Base-by-base conservation (phyloP, 1,139 yeast genomes). In the Pichia sp. region DNA sequence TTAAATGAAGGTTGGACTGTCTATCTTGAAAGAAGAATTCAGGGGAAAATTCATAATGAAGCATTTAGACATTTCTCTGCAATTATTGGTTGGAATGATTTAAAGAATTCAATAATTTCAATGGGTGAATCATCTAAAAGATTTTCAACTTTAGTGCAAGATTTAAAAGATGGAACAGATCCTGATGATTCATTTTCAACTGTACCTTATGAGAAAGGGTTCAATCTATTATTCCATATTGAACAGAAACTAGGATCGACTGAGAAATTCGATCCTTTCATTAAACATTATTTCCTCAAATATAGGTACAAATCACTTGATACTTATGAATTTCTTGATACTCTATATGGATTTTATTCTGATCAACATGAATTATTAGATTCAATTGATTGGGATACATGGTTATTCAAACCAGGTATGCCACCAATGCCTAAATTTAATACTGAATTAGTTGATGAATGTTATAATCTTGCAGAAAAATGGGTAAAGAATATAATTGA, bases 1-100 rank as follows among this genome's bases (percentile, higher is more conserved):
- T 71, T 88, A 50, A 88, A 88, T 59, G 96, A 88, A 66, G 96
- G 96, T 32, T 86, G 96, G 96, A 85, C 96, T 14, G 96, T 88
- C 22, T 88, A 86, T 59, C 63, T 88, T 31, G 96, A 88, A 62
- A 75, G 96, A 60, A 71, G 95, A 54, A 88, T 88, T 47, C 67
- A 79, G 34, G 95, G 84, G 25, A 75, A 72, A 6, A 62, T 85
- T 26, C 84, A 84, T 55, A 95, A 95, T 32, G 91, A 83, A 53
- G 63, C 76, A 19, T 70, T 75, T 40, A 75, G 96, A 57, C 91
- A 85, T 52, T 84, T 88, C 57, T 70, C 79, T 45, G 88, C 93
- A 33, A 79, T 88, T 48, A 81, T 84, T 53, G 96, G 96, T 36
- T 85, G 95, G 95, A 76, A 77, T 43, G 94, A 81, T 53, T 71